Conservation (phyloP, 352 stramenopile species). For the Phytophthora colocasiae region DNA sequence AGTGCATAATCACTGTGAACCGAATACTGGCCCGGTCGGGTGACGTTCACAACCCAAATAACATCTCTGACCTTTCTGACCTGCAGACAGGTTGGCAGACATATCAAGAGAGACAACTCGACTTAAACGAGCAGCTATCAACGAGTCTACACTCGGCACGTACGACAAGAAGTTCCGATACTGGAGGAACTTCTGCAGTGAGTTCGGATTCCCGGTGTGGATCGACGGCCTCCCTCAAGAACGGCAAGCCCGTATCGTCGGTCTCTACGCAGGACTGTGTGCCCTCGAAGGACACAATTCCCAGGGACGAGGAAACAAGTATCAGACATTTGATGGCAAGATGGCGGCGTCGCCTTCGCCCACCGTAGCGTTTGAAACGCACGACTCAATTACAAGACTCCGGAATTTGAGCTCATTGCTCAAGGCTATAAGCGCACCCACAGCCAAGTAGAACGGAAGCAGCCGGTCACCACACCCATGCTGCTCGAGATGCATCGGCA, state of each 20-base stretch:
- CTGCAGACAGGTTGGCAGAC: no score
- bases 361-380: background rate
- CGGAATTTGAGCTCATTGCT: no score
- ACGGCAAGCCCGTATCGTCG: background rate
- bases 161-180: background rate
- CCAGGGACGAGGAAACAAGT: background rate
- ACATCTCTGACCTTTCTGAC: no score
- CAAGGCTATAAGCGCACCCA: constrained; percentile 35
- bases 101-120: no score
- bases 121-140: background rate
- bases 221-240: background rate
- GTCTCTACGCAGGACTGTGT: background rate
- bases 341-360: background rate
- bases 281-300: background rate
- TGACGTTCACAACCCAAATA: background rate
- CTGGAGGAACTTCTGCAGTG: background rate
- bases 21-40: background rate
- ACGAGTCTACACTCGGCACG: background rate
- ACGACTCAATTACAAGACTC: no score
- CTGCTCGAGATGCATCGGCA: constrained; percentile 21
- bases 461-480: constrained; percentile 44
- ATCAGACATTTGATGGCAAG: background rate
- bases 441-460: constrained; percentile 36
- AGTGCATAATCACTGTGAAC: background rate
- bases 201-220: background rate